Percentiles rank a stretch among this genome's conserved stretches.
Conservation (phyloP, 768 basidiomycete species). For the Galerina marginata region DNA sequence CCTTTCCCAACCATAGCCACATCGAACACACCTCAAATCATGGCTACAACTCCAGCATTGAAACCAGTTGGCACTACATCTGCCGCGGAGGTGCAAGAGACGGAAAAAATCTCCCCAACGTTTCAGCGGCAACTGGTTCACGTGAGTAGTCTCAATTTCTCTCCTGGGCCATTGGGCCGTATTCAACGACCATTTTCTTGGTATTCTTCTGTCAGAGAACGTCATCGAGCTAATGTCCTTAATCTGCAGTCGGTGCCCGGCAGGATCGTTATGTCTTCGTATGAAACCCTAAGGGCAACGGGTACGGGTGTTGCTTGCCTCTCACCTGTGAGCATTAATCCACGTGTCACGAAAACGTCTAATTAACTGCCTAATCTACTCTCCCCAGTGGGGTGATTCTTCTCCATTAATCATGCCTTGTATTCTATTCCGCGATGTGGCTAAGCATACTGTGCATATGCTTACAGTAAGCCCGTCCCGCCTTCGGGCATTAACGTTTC, state of each 20-base stretch:
- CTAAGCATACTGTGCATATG: constrained; percentile 62
- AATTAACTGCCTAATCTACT: not conserved
- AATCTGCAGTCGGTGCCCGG: constrained; percentile 59
- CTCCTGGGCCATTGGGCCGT: not conserved
- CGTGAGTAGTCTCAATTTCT: constrained; percentile 39
- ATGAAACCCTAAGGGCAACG: constrained; percentile 63
- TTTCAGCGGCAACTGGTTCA: constrained; percentile 68
- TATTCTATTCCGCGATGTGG: constrained; percentile 66
- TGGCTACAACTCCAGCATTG: constrained; percentile 41
- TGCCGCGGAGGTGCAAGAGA: constrained; percentile 44
- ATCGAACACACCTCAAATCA: not conserved
- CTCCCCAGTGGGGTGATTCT: constrained; percentile 64
- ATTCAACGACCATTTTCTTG: no score
- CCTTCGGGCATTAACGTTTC: constrained; percentile 2
- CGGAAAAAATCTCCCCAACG: constrained; percentile 64
- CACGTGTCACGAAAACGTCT: not conserved
- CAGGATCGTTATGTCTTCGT: constrained; percentile 66
- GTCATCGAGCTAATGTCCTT: not conserved
- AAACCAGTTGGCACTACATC: constrained; percentile 57
- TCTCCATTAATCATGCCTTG: constrained; percentile 67
- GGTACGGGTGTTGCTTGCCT: constrained; percentile 65
- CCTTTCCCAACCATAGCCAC: not conserved
- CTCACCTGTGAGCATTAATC: constrained; percentile 52
- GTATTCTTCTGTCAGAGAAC: no score
- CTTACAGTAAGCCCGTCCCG: constrained; percentile 52